These are phyloP conservation scores for Heritiera littoralis DNA, from an alignment of 345 rosid genomes.

Conservation along the genomic window DNA sequence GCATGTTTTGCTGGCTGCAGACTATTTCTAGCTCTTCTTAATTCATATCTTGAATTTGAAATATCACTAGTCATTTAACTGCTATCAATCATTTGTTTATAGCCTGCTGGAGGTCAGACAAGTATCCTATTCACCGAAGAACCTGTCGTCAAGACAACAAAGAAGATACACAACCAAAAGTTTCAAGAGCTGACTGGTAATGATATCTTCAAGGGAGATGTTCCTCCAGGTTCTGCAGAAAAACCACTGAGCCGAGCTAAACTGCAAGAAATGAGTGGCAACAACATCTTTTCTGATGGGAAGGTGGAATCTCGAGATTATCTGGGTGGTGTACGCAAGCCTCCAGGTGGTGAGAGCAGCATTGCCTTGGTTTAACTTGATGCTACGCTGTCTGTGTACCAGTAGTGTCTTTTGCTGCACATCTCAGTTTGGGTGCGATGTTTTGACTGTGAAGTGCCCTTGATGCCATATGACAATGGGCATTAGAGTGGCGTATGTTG, in stretches of 20 bases:
- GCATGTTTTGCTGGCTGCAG: background rate
- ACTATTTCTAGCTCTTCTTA: background rate
- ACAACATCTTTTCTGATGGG: slow-evolving; percentile 74
- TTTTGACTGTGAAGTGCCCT: slow-evolving; percentile 25
- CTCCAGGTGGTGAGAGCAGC: slow-evolving; percentile 96
- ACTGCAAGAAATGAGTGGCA: slow-evolving; percentile 82
- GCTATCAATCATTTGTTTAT: slow-evolving; percentile 9
- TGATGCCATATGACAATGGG: slow-evolving; percentile 10
- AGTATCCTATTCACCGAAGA: slow-evolving; percentile 64
- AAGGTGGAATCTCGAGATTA: slow-evolving; percentile 71
- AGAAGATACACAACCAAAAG: slow-evolving; percentile 77
- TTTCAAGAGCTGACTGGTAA: slow-evolving; percentile 75
- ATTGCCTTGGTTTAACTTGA: slow-evolving; percentile 47
- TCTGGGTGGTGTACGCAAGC: slow-evolving; percentile 79
- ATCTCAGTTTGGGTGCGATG: slow-evolving; percentile 21
- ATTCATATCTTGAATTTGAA: background rate
- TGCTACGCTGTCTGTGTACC: background rate
- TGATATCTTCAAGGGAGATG: slow-evolving; percentile 75
- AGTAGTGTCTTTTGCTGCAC: background rate
- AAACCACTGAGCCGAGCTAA: slow-evolving; percentile 73
- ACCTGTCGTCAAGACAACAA: slow-evolving; percentile 58
- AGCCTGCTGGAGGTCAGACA: slow-evolving; percentile 88
- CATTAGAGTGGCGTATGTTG: slow-evolving; percentile 15
- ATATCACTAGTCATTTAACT: background rate
- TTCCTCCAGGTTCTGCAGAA: slow-evolving; percentile 61